A percentile compares a stretch with the other conserved stretches of the same genome.
phyloP scores from a whole-genome alignment of 1,139 yeast species.

The Oligophagozyma castellii region DNA sequence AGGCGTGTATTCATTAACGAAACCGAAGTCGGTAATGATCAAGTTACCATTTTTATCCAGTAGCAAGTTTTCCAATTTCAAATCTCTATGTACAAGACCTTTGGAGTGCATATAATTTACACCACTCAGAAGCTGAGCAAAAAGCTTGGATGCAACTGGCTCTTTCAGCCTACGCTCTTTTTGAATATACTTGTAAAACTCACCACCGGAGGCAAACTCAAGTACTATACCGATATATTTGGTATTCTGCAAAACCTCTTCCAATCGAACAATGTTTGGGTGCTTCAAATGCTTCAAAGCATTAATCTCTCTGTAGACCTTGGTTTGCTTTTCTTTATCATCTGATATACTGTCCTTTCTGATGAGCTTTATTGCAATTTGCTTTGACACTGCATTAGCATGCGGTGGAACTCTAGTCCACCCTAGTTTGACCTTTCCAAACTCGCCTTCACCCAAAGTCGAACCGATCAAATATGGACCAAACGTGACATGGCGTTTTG shows the following conservation, averaged over 20 bases:
- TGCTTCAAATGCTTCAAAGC: constrained; percentile 77
- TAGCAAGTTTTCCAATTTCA: constrained; percentile 62
- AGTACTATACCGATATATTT: constrained; percentile 91
- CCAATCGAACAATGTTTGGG: constrained; percentile 84
- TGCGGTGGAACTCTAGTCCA: constrained; percentile 39
- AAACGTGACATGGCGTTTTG: constrained; percentile 45
- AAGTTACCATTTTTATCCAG: constrained; percentile 52
- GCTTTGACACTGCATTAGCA: constrained; percentile 37
- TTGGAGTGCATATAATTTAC: constrained; percentile 70
- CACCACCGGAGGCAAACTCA: constrained; percentile 97
- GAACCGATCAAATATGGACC: constrained; percentile 85
- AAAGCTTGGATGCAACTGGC: constrained; percentile 67
- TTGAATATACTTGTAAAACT: constrained; percentile 81
- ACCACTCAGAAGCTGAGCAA: constrained; percentile 88
- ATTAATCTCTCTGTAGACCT: constrained; percentile 86
- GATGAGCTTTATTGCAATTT: constrained; percentile 87
- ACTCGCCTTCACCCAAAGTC: constrained; percentile 96
- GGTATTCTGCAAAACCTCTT: constrained; percentile 87
- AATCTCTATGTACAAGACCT: constrained; percentile 61
- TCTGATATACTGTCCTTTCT: constrained; percentile 75
- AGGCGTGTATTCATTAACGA: constrained; percentile 73
- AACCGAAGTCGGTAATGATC: constrained; percentile 69
- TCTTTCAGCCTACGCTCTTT: constrained; percentile 82
- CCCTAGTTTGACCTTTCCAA: constrained; percentile 94
- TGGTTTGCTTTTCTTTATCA: constrained; percentile 73